Evolutionary conservation across 495 filamentous ascomycete genomes (phyloP), one percentile per base, ranked within the genome.

Genomic region (Penicillium dipodomyicola): DNA sequence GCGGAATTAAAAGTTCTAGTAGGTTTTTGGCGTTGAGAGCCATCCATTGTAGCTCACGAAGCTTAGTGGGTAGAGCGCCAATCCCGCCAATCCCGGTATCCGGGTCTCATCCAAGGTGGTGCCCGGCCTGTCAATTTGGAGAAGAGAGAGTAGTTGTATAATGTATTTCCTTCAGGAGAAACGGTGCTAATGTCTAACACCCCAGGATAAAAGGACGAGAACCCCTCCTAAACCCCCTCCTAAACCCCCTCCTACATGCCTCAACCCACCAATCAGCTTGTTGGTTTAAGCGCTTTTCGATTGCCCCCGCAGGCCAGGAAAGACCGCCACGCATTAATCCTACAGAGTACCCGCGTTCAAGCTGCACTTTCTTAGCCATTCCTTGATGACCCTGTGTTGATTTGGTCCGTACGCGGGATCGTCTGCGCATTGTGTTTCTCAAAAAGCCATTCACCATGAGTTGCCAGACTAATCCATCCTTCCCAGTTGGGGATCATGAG

Each of bases 401-500:
- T 35, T 35, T 35, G 11, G 12, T 14, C 11, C 12, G 4, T 11
- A 3, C 3, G 10, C 11, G 29, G 10, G 10, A 32, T 32, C 1
- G 29, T 32, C 3, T 11, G 10, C 9, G 10, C 10, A 11, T 32
- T 32, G 29, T 10, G 10, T 32, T 11, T 32, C 9, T 32, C 10
- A 5, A 14, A 35, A 14, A 53, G 37, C n/a, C 37, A 53, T 44
- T 20, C 33, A 30, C 8, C 3, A 55, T 48, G 52, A 14, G 8
- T 47, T 55, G 32, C 32, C 42, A 47, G 20, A 27, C 15, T 8
- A 17, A 69, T 69, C 50, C 79, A 78, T 61, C 43, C 42, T 63
- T 70, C 33, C 39, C 62, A 20, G 50, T 64, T 22, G 65, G 59
- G 35, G 59, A 69, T 32, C 69, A 72, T 56, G 57, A 65, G 46